Conservation (phyloP, 2,329 filamentous ascomycete genomes). For the Trichoderma sp. region DNA sequence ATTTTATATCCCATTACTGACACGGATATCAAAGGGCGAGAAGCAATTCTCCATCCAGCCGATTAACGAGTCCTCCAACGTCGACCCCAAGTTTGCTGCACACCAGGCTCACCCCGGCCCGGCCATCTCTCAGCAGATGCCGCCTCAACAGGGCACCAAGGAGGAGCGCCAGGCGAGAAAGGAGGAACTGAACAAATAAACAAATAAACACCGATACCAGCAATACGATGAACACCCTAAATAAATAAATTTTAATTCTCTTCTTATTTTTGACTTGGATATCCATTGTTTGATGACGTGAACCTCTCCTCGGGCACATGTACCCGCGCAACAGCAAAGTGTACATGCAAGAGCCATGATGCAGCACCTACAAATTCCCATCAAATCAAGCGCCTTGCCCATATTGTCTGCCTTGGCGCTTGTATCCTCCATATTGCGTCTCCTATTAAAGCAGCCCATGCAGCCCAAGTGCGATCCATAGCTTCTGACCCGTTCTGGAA, state of each 20-base stretch:
- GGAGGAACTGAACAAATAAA: conserved; percentile 60
- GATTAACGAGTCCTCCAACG: conserved; percentile 39
- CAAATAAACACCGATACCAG: conserved; percentile 30
- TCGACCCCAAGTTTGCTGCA: conserved; percentile 49
- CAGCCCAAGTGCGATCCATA: not conserved
- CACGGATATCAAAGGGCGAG: conserved; percentile 34
- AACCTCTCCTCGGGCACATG: not conserved
- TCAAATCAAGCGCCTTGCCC: not conserved
- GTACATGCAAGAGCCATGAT: not conserved
- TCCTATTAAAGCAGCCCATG: not conserved
- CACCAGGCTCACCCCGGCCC: conserved; percentile 59
- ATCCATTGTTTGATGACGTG: not conserved
- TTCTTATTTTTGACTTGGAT: not conserved
- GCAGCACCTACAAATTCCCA: not conserved
- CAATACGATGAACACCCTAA: not conserved
- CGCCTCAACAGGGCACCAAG: conserved; percentile 59
- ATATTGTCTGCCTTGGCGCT: not conserved
- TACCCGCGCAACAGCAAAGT: not conserved
- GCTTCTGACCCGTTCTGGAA: conserved; percentile 13
- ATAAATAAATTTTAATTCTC: not conserved
- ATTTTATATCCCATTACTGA: not conserved
- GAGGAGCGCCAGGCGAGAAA: conserved; percentile 66
- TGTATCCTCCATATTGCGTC: not conserved
- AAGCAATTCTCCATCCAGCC: conserved; percentile 47
- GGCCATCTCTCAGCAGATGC: conserved; percentile 53